Conservation (phyloP, 495 filamentous ascomycete genomes). For the Penicillium paradoxum region DNA sequence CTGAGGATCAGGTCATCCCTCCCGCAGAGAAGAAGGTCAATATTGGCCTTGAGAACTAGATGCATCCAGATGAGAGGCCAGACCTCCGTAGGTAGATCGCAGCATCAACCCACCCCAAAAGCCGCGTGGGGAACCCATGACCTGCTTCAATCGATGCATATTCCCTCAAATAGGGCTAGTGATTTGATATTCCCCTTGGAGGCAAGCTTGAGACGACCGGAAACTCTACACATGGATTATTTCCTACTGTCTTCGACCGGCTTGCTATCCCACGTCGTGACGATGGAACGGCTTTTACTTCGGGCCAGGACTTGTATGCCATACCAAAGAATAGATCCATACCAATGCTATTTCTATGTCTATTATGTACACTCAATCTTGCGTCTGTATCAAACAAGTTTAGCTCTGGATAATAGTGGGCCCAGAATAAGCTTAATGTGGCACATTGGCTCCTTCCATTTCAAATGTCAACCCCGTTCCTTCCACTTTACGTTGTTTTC, state of each 20-base stretch:
- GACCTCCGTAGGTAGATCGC: background rate
- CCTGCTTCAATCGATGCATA: background rate
- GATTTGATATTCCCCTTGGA: constrained; percentile 1
- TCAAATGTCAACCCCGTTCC: no score
- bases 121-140: background rate
- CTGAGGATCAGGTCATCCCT: constrained; percentile 45
- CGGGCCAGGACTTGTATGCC: background rate
- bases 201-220: background rate
- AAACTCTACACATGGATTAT: background rate
- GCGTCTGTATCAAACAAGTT: no score
- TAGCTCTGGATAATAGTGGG: no score
- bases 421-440: no score
- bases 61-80: background rate
- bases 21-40: constrained; percentile 47
- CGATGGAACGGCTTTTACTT: constrained; percentile 16
- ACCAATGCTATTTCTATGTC: background rate
- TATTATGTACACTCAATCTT: background rate
- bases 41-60: constrained; percentile 46
- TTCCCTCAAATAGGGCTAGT: background rate
- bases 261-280: constrained; percentile 13
- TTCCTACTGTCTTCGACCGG: background rate
- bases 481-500: no score
- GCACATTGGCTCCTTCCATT: no score
- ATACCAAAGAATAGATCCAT: constrained; percentile 4
- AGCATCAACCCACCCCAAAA: background rate